Percentiles rank a stretch among this genome's conserved stretches.
These are phyloP conservation scores for Pichia cabralensis DNA, from an alignment of 805 yeast species.

Conservation along the genomic window DNA sequence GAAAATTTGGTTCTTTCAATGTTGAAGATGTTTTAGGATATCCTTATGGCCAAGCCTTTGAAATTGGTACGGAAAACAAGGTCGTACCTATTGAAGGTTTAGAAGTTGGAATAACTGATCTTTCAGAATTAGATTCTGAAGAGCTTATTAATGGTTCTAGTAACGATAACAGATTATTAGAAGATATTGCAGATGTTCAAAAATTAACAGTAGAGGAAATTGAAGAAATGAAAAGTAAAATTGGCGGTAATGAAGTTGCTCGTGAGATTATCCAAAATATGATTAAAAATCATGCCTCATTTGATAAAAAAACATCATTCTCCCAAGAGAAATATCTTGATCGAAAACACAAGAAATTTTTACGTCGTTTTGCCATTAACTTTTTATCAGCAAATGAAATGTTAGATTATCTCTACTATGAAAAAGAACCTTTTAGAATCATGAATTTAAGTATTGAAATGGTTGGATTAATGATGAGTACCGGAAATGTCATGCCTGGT, in stretches of 20 bases:
- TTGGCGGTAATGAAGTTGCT: constrained; percentile 53
- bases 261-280: constrained; percentile 73
- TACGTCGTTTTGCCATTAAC: constrained; percentile 76
- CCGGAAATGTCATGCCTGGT: constrained; percentile 80
- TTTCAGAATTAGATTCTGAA: constrained; percentile 19
- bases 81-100: constrained; percentile 37
- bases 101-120: constrained; percentile 10
- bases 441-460: constrained; percentile 81
- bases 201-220: constrained; percentile 70
- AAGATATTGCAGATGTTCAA: constrained; percentile 67
- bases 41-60: constrained; percentile 85
- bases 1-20: constrained; percentile 83
- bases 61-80: constrained; percentile 49
- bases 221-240: constrained; percentile 66
- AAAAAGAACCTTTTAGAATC: constrained; percentile 63
- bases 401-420: constrained; percentile 56
- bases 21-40: constrained; percentile 70
- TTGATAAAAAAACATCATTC: constrained; percentile 77
- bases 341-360: constrained; percentile 86
- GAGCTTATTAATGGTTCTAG: constrained; percentile 20
- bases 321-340: constrained; percentile 89
- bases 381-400: constrained; percentile 62
- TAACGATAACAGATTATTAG: constrained; percentile 45
- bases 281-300: constrained; percentile 74
- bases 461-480: constrained; percentile 63